A percentile compares a stretch with the other conserved stretches of the same genome.
Evolutionary conservation across 352 stramenopile species (phyloP).

Genomic region (Phytophthora quininea): DNA sequence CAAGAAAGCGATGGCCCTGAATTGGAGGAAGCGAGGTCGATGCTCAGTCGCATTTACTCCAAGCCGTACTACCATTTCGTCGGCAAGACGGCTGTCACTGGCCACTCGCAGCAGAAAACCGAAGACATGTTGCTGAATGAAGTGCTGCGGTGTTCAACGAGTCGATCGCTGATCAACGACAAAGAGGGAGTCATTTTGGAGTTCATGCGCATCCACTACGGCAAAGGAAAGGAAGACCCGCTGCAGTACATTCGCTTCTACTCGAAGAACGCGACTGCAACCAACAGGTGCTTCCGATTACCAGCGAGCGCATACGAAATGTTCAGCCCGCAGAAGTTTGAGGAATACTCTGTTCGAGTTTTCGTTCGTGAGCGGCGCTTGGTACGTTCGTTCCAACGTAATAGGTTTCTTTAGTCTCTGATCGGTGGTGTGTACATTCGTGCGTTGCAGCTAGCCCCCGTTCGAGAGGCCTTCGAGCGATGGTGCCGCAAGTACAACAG

Average conservation of each 20-base stretch:
- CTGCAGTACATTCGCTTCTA: conserved; percentile 82
- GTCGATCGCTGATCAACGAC: conserved; percentile 39
- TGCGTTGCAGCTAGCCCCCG: conserved; percentile 33
- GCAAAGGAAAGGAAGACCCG: conserved; percentile 81
- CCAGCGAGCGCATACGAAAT: conserved; percentile 66
- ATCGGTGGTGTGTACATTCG: background rate
- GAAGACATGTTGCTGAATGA: conserved; percentile 65
- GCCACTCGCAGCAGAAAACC: conserved; percentile 47
- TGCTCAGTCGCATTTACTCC: conserved; percentile 67
- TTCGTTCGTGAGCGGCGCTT: conserved; percentile 69
- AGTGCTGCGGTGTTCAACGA: conserved; percentile 53
- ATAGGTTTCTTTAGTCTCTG: conserved; percentile 1
- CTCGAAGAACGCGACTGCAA: conserved; percentile 60
- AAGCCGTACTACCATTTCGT: conserved; percentile 84
- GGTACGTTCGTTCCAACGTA: conserved; percentile 33
- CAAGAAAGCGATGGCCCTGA: conserved; percentile 68
- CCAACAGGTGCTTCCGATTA: conserved; percentile 58
- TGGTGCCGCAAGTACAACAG: conserved; percentile 64
- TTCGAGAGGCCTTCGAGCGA: conserved; percentile 61
- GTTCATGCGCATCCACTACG: conserved; percentile 79
- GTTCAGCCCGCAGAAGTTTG: conserved; percentile 66
- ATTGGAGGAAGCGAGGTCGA: conserved; percentile 48
- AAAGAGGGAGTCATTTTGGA: conserved; percentile 78
- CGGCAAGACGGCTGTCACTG: conserved; percentile 65
- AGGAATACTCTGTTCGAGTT: conserved; percentile 72